phyloP scores from a whole-genome alignment of 768 basidiomycete genomes.

The Rhodotorula kratochvilovae region DNA sequence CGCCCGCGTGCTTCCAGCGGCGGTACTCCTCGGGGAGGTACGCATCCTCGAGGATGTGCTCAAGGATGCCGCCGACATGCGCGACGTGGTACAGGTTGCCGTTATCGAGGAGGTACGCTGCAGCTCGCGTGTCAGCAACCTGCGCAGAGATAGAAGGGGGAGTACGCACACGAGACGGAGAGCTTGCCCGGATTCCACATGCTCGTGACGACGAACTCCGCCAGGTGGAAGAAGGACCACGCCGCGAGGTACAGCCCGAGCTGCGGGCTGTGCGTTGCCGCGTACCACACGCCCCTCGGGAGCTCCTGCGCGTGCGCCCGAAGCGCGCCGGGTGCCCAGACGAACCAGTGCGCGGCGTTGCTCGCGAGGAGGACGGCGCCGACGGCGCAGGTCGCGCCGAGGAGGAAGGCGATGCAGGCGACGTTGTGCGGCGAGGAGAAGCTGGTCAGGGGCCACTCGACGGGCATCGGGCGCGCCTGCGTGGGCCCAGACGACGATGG shows the following conservation, averaged over 20 bases:
- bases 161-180: constrained; percentile 77
- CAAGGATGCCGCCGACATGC: constrained; percentile 67
- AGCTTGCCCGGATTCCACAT: constrained; percentile 92
- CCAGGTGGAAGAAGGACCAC: constrained; percentile 86
- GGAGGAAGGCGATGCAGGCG: constrained; percentile 72
- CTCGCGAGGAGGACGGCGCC: constrained; percentile 52
- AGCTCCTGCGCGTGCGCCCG: background rate
- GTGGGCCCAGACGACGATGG: background rate
- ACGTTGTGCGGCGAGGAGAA: constrained; percentile 59
- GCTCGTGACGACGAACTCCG: constrained; percentile 90
- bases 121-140: constrained; percentile 16
- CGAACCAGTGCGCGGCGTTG: constrained; percentile 14
- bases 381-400: constrained; percentile 66
- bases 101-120: constrained; percentile 92
- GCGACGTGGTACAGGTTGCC: constrained; percentile 78
- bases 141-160: background rate
- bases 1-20: constrained; percentile 32
- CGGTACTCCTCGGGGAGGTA: constrained; percentile 31
- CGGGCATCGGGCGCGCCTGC: constrained; percentile 9
- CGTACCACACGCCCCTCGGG: constrained; percentile 2
- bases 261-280: constrained; percentile 58
- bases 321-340: background rate
- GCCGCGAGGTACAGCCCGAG: constrained; percentile 76
- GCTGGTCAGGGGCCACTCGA: constrained; percentile 47
- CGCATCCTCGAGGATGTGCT: constrained; percentile 62